These are phyloP conservation scores for Sarocladium strictum DNA, from an alignment of 2,329 filamentous ascomycete genomes.

Conservation along the genomic window DNA sequence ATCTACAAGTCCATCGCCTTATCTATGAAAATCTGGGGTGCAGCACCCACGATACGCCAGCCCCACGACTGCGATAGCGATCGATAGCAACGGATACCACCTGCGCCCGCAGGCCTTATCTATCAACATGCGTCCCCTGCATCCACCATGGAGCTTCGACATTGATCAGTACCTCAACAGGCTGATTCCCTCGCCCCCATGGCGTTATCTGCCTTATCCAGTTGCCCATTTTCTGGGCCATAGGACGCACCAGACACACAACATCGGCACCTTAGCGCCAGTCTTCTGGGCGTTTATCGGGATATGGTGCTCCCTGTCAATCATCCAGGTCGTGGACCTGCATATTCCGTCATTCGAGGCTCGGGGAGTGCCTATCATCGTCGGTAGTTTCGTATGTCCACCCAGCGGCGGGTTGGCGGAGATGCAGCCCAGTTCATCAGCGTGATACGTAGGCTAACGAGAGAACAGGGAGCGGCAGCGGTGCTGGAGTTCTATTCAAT, in stretches of 20 bases:
- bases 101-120: not conserved
- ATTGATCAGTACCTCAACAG: conserved; percentile 73
- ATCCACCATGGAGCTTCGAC: conserved; percentile 53
- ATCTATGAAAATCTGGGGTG: conserved; percentile 7
- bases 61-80: conserved; percentile 3
- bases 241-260: conserved; percentile 32
- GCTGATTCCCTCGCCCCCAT: conserved; percentile 58
- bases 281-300: conserved; percentile 61
- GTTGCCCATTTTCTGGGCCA: conserved; percentile 66
- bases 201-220: conserved; percentile 56
- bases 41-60: not conserved
- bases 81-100: not conserved
- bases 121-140: conserved; percentile 3
- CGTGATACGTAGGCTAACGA: too few species aligned
- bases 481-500: conserved; percentile 71
- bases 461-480: conserved; percentile 59
- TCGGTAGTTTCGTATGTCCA: conserved; percentile 63
- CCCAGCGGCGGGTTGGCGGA: not conserved
- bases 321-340: conserved; percentile 52
- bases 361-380: conserved; percentile 51
- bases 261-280: conserved; percentile 51
- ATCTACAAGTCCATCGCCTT: conserved; percentile 1
- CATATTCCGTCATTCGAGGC: conserved; percentile 47
- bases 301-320: conserved; percentile 52
- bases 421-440: not conserved